phyloP scores from a whole-genome alignment of 1,139 yeast species.

The Geotrichum histeridarum region DNA sequence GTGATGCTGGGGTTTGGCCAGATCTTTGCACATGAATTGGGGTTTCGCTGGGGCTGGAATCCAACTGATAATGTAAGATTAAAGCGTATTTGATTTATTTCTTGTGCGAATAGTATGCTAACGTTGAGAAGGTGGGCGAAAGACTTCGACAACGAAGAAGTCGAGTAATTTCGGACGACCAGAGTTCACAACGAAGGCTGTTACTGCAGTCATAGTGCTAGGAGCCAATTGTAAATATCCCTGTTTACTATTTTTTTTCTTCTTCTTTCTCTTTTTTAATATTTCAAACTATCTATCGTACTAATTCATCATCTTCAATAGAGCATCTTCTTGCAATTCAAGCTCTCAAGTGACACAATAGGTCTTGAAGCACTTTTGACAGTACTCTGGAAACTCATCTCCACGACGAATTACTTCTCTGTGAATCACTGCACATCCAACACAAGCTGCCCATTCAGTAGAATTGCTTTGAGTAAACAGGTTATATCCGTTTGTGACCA shows the following conservation, averaged over 20 bases:
- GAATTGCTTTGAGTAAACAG: conserved; percentile 43
- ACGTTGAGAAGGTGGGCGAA: no score
- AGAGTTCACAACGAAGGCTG: conserved; percentile 8
- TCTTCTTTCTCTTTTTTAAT: no score
- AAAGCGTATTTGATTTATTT: no score
- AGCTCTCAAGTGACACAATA: conserved; percentile 47
- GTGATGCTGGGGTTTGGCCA: conserved; percentile 96
- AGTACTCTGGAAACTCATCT: conserved; percentile 56
- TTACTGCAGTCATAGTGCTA: conserved; percentile 11
- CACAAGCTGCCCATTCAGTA: conserved; percentile 64
- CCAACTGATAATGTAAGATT: neutral
- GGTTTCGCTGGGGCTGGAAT: conserved; percentile 68
- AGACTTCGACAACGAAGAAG: neutral
- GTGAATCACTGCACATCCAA: conserved; percentile 74
- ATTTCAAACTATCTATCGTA: no score
- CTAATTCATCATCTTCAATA: no score
- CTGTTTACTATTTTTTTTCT: no score
- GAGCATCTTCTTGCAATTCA: no score
- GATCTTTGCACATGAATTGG: conserved; percentile 86
- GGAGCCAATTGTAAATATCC: no score
- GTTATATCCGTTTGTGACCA: conserved; percentile 53
- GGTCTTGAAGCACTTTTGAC: conserved; percentile 56
- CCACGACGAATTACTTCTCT: conserved; percentile 65
- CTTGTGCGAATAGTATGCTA: no score
- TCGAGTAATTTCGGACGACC: conserved; percentile 16